A percentile compares a stretch with the other conserved stretches of the same genome.
phyloP scores from a whole-genome alignment of 306 rosid species.

The Ormosia semicastrata region DNA sequence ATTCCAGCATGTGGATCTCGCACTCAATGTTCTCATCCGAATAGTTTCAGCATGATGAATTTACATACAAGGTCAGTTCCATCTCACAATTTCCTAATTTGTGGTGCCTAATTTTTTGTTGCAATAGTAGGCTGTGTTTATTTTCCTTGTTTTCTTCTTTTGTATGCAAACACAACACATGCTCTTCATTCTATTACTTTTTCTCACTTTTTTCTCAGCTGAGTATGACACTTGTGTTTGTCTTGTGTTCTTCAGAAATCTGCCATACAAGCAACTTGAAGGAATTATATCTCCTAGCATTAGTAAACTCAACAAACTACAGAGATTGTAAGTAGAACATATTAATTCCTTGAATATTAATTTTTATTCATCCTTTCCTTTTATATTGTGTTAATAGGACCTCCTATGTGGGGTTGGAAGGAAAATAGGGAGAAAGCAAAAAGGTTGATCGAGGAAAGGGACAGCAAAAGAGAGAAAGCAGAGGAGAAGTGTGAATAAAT shows the following conservation, averaged over 20 bases:
- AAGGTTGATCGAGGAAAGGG: too few species aligned
- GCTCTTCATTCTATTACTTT: background rate
- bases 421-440: too few species aligned
- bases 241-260: constrained; percentile 58
- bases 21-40: constrained; percentile 7
- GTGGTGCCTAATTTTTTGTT: background rate
- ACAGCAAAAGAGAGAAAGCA: too few species aligned
- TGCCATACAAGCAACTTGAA: constrained; percentile 85
- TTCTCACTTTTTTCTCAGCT: background rate
- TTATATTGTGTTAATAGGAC: background rate
- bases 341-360: background rate
- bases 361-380: background rate
- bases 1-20: constrained; percentile 28
- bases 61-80: constrained; percentile 19
- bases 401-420: too few species aligned
- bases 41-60: background rate
- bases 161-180: constrained; percentile 45
- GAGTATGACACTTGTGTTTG: constrained; percentile 15
- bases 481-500: too few species aligned
- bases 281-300: constrained; percentile 90
- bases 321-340: constrained; percentile 75
- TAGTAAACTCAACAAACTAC: constrained; percentile 85
- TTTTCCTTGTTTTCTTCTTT: background rate
- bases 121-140: background rate
- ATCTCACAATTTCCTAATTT: background rate